Percentiles rank a stretch among this genome's conserved stretches.
phyloP scores from a whole-genome alignment of 192 early-diverging fungal genomes.

The Dispira parvispora region DNA sequence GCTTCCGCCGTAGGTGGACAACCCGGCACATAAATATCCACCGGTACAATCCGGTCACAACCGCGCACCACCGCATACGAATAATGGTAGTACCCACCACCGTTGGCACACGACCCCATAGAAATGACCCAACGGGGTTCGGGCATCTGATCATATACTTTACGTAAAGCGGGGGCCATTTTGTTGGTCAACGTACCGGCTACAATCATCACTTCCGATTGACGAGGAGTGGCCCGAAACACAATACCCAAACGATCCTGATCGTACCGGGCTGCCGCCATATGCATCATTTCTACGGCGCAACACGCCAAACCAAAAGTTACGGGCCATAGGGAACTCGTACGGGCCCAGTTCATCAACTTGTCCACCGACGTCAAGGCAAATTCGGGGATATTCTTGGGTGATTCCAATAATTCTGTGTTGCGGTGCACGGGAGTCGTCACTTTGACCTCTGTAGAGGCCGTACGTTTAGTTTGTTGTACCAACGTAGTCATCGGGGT shows the following conservation, averaged over 20 bases:
- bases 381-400: conserved; percentile 31
- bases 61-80: conserved; percentile 90
- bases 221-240: conserved; percentile 90
- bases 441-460: not conserved
- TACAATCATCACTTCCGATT: conserved; percentile 98
- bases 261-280: conserved; percentile 90
- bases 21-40: conserved; percentile 91
- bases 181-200: conserved; percentile 98
- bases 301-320: conserved; percentile 89
- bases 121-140: conserved; percentile 98
- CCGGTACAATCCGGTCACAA: conserved; percentile 91
- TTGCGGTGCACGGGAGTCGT: not conserved
- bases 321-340: conserved; percentile 82
- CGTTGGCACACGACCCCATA: conserved; percentile 96
- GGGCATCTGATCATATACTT: conserved; percentile 73
- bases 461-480: not conserved
- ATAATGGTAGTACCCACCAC: conserved; percentile 99
- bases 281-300: conserved; percentile 98
- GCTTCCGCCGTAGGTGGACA: conserved; percentile 96
- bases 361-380: conserved; percentile 82
- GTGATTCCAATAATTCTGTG: not conserved
- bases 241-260: conserved; percentile 96
- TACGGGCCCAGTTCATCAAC: conserved; percentile 84
- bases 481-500: not conserved
- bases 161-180: conserved; percentile 81